phyloP scores from a whole-genome alignment of 192 early-diverging fungal species.

The Phycomyces blakesleeanus region DNA sequence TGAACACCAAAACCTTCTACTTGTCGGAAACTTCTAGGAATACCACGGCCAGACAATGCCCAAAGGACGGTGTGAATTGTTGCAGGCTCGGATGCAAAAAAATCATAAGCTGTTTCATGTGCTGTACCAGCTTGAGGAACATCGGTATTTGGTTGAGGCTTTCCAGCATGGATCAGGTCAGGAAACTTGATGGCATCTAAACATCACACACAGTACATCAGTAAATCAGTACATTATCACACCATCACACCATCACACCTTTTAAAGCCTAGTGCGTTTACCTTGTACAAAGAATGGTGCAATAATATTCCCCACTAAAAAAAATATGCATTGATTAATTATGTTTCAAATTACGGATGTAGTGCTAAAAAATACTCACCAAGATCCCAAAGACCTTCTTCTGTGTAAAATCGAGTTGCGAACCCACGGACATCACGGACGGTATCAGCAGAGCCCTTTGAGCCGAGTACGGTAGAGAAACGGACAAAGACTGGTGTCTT shows the following conservation, averaged over 20 bases:
- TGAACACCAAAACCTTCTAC: conserved; percentile 48
- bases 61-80: conserved; percentile 36
- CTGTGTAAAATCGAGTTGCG: conserved; percentile 25
- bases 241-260: no score
- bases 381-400: conserved; percentile 26
- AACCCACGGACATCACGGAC: conserved; percentile 37
- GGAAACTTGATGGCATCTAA: conserved; percentile 38
- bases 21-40: conserved; percentile 35
- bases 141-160: conserved; percentile 41
- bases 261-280: no score
- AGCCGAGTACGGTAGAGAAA: conserved; percentile 43
- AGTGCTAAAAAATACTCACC: background rate
- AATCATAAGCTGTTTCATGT: conserved; percentile 40
- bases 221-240: no score
- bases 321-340: background rate
- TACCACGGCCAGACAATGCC: conserved; percentile 40
- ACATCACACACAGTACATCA: background rate
- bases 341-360: background rate
- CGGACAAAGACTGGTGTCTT: conserved; percentile 48
- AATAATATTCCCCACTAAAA: conserved; percentile 38
- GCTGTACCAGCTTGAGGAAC: conserved; percentile 42
- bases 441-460: conserved; percentile 39
- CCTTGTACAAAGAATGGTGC: conserved; percentile 45
- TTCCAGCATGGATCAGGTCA: conserved; percentile 38
- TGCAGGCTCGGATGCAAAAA: conserved; percentile 38